Evolutionary conservation across 2,329 filamentous ascomycete genomes (phyloP), one percentile per base, ranked within the genome.

Genomic region (Aspergillus nomiae): DNA sequence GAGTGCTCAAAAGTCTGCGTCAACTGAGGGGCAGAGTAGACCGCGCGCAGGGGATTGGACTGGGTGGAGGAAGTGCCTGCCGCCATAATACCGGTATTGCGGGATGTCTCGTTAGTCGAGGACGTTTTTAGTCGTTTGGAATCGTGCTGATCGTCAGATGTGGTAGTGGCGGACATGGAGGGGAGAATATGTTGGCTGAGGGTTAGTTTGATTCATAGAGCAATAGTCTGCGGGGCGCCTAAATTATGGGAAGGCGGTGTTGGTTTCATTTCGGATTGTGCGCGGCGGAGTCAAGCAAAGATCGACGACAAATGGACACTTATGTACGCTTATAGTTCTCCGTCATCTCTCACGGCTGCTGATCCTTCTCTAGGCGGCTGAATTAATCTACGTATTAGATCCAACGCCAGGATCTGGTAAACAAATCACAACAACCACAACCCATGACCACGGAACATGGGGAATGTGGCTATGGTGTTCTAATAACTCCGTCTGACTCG

Each of bases 1-100:
- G 67, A 57, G 58, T 77, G 75, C 6, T 73, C 62, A 63, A 81
- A 79, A 19, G 69, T 73, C 59, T 75, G 65, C 19, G 71, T 67
- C 11, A 67, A 61, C 32, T 72, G 70, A 26, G 75, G 73, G 41
- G 75, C 69, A 50, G 70, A 61, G 67, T 76, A 74, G 54, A 69
- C 60, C 54, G 77, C 74, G 60, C 66, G 62, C 16, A 75, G 63
- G 57, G 46, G 55, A 59, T 60, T 63, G 54, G 50, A 58, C 34
- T 38, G 41, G 7, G 43, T 26, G 19, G 48, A 32, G 24, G 53
- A 32, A 11, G 28, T 32, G 19, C 16, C 10, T 11, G 48, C 28
- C 28, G 28, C 28, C 48, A 51, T 51, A 32, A 7, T 34, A 6
- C 9, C n/a, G 19, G 4, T 19, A 32, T 51, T 19, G 4, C 26